Evolutionary conservation across 352 stramenopile species (phyloP).

Genomic region (Phytophthora fragariae): DNA sequence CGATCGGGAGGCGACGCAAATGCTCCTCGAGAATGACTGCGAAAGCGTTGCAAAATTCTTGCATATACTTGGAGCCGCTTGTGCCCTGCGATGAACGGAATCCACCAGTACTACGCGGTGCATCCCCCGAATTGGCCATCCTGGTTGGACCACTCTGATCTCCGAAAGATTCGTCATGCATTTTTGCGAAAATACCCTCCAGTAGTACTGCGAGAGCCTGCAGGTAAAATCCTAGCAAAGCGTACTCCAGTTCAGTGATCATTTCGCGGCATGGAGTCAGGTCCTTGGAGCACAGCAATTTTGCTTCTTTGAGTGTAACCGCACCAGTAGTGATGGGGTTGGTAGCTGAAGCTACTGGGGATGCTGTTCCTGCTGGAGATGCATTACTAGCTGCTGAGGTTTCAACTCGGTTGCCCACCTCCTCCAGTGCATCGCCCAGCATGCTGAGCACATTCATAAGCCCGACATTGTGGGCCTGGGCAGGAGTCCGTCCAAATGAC

Average conservation of each 20-base stretch:
- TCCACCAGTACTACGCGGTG: slow-evolving; percentile 25
- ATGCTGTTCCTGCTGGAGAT: slow-evolving; percentile 13
- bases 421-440: slow-evolving; percentile 68
- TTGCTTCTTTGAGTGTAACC: slow-evolving; percentile 51
- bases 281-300: slow-evolving; percentile 47
- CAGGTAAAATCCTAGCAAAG: slow-evolving; percentile 76
- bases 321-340: slow-evolving; percentile 18
- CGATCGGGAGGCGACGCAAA: slow-evolving; percentile 64
- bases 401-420: slow-evolving; percentile 58
- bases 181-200: slow-evolving; percentile 76
- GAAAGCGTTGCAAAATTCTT: slow-evolving; percentile 75
- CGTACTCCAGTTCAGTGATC: slow-evolving; percentile 64
- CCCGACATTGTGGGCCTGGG: slow-evolving; percentile 83
- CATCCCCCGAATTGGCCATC: slow-evolving; percentile 14
- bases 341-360: slow-evolving; percentile 7
- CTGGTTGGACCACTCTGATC: slow-evolving; percentile 38
- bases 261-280: slow-evolving; percentile 56
- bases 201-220: slow-evolving; percentile 64
- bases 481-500: slow-evolving; percentile 61
- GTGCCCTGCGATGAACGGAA: slow-evolving; percentile 31
- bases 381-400: slow-evolving; percentile 21
- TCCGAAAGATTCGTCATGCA: slow-evolving; percentile 88
- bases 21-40: slow-evolving; percentile 79
- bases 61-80: slow-evolving; percentile 79
- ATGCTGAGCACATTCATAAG: slow-evolving; percentile 76